These are phyloP conservation scores for Beauveria brongniartii DNA, from an alignment of 2,329 filamentous ascomycete species.

Conservation along the genomic window DNA sequence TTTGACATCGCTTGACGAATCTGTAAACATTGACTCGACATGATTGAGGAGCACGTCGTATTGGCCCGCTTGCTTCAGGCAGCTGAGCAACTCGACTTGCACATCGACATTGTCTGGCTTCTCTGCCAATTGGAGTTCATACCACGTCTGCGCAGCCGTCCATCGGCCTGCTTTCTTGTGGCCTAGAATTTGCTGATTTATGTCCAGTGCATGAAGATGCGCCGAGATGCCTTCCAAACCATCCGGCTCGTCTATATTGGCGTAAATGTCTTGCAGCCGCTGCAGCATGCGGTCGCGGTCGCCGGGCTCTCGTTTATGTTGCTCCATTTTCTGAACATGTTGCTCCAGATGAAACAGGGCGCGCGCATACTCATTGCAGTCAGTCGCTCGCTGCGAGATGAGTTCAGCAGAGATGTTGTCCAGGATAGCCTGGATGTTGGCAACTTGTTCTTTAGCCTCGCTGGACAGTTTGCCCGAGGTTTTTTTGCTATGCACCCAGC, in stretches of 20 bases:
- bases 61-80: slow-evolving; percentile 91
- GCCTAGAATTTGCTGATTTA: slow-evolving; percentile 87
- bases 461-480: slow-evolving; percentile 21
- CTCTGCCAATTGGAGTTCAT: slow-evolving; percentile 80
- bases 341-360: slow-evolving; percentile 94
- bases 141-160: slow-evolving; percentile 95
- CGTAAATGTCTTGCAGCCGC: slow-evolving; percentile 85
- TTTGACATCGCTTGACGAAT: slow-evolving; percentile 44
- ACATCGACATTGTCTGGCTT: slow-evolving; percentile 68
- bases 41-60: slow-evolving; percentile 84
- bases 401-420: slow-evolving; percentile 65
- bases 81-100: slow-evolving; percentile 77
- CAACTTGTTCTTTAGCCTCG: slow-evolving; percentile 40
- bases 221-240: slow-evolving; percentile 91
- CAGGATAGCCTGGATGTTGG: slow-evolving; percentile 43
- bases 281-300: slow-evolving; percentile 62
- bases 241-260: slow-evolving; percentile 95
- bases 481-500: slow-evolving; percentile 75
- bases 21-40: slow-evolving; percentile 63
- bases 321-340: slow-evolving; percentile 55
- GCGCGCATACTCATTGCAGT: slow-evolving; percentile 86
- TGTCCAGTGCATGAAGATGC: slow-evolving; percentile 75
- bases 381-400: slow-evolving; percentile 72
- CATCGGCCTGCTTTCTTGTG: slow-evolving; percentile 90
- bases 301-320: slow-evolving; percentile 36